A percentile compares a stretch with the other conserved stretches of the same genome.
Conservation (phyloP, 2,329 filamentous ascomycete species). For the Alternaria sp. region DNA sequence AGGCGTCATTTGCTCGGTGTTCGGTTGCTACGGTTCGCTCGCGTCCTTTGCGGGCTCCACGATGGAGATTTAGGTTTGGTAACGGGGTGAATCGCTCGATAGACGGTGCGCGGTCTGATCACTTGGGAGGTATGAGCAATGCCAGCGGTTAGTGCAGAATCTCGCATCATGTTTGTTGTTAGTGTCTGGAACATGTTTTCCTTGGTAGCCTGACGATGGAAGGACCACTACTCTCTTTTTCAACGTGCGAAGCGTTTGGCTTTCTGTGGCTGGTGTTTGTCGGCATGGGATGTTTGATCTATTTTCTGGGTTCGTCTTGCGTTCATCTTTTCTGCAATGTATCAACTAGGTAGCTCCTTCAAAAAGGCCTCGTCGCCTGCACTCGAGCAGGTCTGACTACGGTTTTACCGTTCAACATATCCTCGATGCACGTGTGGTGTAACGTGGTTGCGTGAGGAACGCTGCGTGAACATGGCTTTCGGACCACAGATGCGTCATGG, state of each 20-base stretch:
- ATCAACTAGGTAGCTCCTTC: slow-evolving; percentile 41
- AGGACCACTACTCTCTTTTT: slow-evolving; percentile 32
- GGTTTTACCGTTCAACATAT: slow-evolving; percentile 22
- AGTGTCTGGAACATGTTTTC: slow-evolving; percentile 27
- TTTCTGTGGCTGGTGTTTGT: slow-evolving; percentile 22
- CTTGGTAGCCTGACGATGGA: slow-evolving; percentile 13
- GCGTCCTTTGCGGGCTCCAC: slow-evolving; percentile 31
- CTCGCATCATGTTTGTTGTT: slow-evolving; percentile 43
- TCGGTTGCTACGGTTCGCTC: slow-evolving; percentile 34
- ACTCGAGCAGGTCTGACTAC: slow-evolving; percentile 24
- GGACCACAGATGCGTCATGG: slow-evolving; percentile 19
- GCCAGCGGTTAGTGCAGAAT: slow-evolving; percentile 39
- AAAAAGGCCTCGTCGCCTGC: slow-evolving; percentile 32
- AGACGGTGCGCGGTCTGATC: slow-evolving; percentile 27
- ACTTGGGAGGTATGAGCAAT: slow-evolving; percentile 29
- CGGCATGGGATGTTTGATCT: slow-evolving; percentile 23
- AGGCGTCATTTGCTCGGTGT: slow-evolving; percentile 46
- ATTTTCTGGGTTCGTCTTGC: slow-evolving; percentile 20
- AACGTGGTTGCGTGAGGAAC: background rate
- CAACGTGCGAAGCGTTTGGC: slow-evolving; percentile 27
- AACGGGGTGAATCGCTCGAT: slow-evolving; percentile 27
- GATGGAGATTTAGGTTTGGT: slow-evolving; percentile 33
- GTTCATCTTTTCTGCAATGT: slow-evolving; percentile 37
- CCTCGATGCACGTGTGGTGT: slow-evolving; percentile 1
- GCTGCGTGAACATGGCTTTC: background rate